phyloP scores from a whole-genome alignment of 2,329 filamentous ascomycete species.

The Neopestalotiopsis sp. region DNA sequence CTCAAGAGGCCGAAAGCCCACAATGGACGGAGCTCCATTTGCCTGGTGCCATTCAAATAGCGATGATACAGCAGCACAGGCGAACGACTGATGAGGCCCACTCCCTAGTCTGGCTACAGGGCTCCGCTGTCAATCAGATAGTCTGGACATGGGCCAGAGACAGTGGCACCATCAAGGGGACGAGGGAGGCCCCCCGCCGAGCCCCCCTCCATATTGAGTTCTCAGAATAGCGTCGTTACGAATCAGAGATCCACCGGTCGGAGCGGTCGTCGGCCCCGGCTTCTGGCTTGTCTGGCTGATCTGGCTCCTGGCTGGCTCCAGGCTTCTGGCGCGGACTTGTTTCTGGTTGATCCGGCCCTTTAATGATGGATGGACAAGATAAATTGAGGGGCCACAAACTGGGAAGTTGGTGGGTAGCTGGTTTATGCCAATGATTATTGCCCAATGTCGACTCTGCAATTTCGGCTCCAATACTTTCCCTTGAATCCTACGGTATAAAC shows the following conservation, averaged over 20 bases:
- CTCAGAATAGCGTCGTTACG: constrained; percentile 6
- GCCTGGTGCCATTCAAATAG: not conserved
- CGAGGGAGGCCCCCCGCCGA: not conserved
- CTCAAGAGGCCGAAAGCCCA: no score
- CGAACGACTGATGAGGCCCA: not conserved
- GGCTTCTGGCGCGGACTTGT: not conserved
- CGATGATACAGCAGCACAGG: not conserved
- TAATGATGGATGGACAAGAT: not conserved
- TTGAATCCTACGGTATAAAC: no score
- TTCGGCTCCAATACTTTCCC: no score
- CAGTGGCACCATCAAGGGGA: not conserved
- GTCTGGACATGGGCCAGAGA: not conserved
- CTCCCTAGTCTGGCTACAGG: not conserved
- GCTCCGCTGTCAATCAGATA: not conserved
- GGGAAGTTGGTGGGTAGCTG: not conserved
- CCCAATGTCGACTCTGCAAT: not conserved
- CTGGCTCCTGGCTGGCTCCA: no score
- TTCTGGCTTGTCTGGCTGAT: no score
- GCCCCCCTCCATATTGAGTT: not conserved
- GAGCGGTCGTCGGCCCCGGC: not conserved
- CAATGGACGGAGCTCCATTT: no score
- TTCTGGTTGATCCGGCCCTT: not conserved
- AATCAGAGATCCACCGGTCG: constrained; percentile 9
- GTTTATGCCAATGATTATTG: not conserved
- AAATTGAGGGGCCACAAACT: not conserved